These are phyloP conservation scores for Penicillium ochrochloron DNA, from an alignment of 495 filamentous ascomycete species.

Conservation along the genomic window DNA sequence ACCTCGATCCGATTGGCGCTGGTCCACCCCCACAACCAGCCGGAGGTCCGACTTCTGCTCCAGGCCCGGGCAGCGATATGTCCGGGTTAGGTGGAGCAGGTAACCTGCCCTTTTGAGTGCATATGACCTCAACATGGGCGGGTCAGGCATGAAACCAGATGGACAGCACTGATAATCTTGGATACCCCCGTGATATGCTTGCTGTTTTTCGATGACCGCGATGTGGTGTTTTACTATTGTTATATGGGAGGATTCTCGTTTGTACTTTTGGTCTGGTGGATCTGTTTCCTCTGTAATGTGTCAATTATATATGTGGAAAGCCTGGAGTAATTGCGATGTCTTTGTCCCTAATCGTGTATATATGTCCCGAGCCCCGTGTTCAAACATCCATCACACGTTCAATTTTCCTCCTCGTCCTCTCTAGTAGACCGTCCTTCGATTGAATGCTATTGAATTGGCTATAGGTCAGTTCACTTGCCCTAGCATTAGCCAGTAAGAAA, in stretches of 20 bases:
- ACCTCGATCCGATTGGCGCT: constrained; percentile 67
- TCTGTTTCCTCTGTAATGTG: constrained; percentile 12
- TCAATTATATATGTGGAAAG: constrained; percentile 15
- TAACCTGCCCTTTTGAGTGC: constrained; percentile 38
- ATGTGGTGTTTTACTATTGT: constrained; percentile 25
- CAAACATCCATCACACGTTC: not conserved
- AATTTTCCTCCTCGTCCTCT: not conserved
- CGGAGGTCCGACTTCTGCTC: constrained; percentile 36
- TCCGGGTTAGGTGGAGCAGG: constrained; percentile 30
- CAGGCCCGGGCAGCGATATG: constrained; percentile 24
- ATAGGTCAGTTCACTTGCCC: no score
- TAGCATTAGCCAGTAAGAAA: not conserved
- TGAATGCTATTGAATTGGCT: no score
- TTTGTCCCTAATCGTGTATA: not conserved
- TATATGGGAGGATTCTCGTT: constrained; percentile 13
- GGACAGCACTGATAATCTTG: constrained; percentile 19
- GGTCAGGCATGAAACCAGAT: constrained; percentile 24
- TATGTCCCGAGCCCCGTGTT: not conserved
- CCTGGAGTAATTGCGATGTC: constrained; percentile 15
- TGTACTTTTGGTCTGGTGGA: constrained; percentile 15
- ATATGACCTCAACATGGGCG: constrained; percentile 37
- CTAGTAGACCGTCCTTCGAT: not conserved
- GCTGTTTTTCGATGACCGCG: constrained; percentile 19
- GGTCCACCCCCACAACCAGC: constrained; percentile 8
- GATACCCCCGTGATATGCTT: constrained; percentile 5